Percentiles rank a stretch among this genome's conserved stretches.
These are phyloP conservation scores for Fusarium nygamai DNA, from an alignment of 2,329 filamentous ascomycete genomes.

Conservation along the genomic window DNA sequence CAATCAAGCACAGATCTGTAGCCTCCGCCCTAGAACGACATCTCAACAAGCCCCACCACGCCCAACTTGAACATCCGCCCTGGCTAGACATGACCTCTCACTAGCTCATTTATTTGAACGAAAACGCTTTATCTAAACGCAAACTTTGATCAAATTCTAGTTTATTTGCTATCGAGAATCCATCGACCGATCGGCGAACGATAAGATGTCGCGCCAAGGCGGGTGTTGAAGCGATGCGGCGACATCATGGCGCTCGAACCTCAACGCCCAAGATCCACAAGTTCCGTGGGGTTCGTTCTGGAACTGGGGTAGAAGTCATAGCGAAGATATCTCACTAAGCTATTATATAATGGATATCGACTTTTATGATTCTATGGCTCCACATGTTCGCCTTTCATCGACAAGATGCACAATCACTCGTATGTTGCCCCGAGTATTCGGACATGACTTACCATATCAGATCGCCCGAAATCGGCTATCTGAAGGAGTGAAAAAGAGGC, in stretches of 20 bases:
- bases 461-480: background rate
- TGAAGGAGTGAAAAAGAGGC: background rate
- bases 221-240: background rate
- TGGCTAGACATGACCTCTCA: constrained; percentile 6
- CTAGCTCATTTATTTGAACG: too few species aligned
- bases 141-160: background rate
- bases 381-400: constrained; percentile 24
- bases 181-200: background rate
- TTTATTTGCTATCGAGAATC: rapidly evolving
- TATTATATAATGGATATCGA: constrained; percentile 24
- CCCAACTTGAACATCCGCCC: constrained; percentile 32
- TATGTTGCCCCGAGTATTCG: background rate
- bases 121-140: rapidly evolving
- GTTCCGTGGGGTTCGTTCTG: background rate
- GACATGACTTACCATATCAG: too few species aligned
- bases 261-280: background rate
- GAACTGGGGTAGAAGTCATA: background rate
- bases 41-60: constrained; percentile 22
- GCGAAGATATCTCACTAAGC: background rate
- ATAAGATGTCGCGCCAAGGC: background rate
- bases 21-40: constrained; percentile 29
- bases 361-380: background rate
- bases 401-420: constrained; percentile 3
- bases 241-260: background rate
- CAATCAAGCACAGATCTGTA: background rate